Evolutionary conservation across 306 rosid genomes (phyloP), one percentile per base, ranked within the genome.

Genomic region (Casuarina equisetifolia): DNA sequence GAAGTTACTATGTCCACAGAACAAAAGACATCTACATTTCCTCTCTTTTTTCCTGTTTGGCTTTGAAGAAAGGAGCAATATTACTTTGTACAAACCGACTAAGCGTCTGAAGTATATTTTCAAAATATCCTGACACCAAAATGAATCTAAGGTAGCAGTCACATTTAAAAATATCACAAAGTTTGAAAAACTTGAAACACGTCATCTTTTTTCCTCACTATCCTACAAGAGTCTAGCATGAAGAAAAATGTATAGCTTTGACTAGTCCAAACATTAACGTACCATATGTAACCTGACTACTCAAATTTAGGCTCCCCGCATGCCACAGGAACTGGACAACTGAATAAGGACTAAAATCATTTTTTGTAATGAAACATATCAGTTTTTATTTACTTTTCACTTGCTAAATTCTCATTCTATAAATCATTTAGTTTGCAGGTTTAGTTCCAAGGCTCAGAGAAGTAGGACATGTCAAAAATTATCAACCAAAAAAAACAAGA

Each of bases 111-210:
- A 7, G 9, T 61, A 61, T 7, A 32, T 10, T 61, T 61, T 36
- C 67, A 61, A 61, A 6, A 61, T 35, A 25, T 25, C 40, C 43
- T 32, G 40, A 5, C 17, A 25, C 9, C 86, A 25, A 75, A 84
- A 42, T 61, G 43, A 32, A 32, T 10, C 2, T 10, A 61, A 61
- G 39, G 38, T 4, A 32, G 67, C 2, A 32, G 11, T 4, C 51
- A 48, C 51, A 48, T 48, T 48, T 48, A 9, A 48, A 48, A 9
- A 48, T 48, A 48, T 48, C 51, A 13, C 51, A 48, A 25, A 48
- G 51, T 48, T 9, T 48, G 51, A 9, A 10, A 3, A 67, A 2
- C 25, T 67, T 39, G 5, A 43, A 45, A 67, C 43, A 44, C 13
- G 17, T 1, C 11, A 48, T 13, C 9, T 48, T 13, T 48, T 48